phyloP scores from a whole-genome alignment of 2,329 filamentous ascomycete species.

The Alternaria metachromatica region DNA sequence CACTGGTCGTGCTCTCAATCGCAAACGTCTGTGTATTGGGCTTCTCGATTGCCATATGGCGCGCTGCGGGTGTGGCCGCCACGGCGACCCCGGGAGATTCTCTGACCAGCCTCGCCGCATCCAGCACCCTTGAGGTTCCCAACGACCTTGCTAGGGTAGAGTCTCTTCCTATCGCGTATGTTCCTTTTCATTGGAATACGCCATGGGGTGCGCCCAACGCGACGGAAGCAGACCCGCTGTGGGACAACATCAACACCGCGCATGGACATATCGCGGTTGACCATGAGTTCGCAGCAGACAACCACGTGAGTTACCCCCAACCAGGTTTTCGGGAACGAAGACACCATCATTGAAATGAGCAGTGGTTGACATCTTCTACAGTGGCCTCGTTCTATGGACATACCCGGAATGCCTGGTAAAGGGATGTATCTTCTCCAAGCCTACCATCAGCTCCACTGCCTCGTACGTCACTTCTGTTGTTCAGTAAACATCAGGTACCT shows the following conservation, averaged over 20 bases:
- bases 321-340: background rate
- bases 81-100: background rate
- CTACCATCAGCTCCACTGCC: constrained; percentile 25
- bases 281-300: constrained; percentile 24
- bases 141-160: constrained; percentile 4
- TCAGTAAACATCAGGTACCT: background rate
- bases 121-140: background rate
- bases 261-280: constrained; percentile 40
- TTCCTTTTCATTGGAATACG: constrained; percentile 10
- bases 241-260: constrained; percentile 32
- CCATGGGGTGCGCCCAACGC: constrained; percentile 11
- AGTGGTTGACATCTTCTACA: background rate
- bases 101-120: background rate
- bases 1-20: background rate
- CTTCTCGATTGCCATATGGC: constrained; percentile 2
- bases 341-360: background rate
- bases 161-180: background rate
- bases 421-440: constrained; percentile 23
- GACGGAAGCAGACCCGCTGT: constrained; percentile 26
- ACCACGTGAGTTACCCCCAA: constrained; percentile 10
- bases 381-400: constrained; percentile 7
- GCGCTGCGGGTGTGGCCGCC: background rate
- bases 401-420: constrained; percentile 11
- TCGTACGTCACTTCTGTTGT: constrained; percentile 14
- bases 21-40: constrained; percentile 2